A percentile compares a stretch with the other conserved stretches of the same genome.
Conservation (phyloP, 176 grass and related monocot species). For the Carex myosuroides region DNA sequence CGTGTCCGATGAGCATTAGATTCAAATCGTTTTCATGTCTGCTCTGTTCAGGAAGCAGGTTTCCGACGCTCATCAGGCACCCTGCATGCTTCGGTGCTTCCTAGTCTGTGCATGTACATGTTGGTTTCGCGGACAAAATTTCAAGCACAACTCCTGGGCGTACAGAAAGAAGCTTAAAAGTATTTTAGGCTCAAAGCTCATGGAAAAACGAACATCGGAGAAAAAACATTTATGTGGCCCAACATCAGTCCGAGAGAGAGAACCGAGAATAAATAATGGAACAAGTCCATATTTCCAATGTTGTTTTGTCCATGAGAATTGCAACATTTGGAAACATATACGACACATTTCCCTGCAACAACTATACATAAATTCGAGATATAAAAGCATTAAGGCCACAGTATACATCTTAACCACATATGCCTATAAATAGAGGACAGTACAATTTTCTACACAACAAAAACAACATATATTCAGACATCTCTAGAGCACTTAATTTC, state of each 20-base stretch:
- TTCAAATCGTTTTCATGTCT: too few species aligned
- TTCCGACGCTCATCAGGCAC: too few species aligned
- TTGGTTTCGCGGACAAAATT: too few species aligned
- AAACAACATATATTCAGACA: neutral
- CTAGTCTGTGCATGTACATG: too few species aligned
- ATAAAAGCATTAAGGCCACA: neutral
- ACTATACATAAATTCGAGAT: neutral
- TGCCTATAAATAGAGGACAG: neutral
- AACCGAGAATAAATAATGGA: neutral
- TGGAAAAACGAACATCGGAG: neutral
- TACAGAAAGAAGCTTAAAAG: neutral
- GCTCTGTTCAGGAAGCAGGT: too few species aligned
- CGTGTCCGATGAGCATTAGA: too few species aligned
- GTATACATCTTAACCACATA: neutral
- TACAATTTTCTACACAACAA: constrained; percentile 1
- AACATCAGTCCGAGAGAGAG: too few species aligned
- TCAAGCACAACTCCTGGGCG: neutral
- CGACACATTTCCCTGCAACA: too few species aligned
- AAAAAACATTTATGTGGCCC: too few species aligned
- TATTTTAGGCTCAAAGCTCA: neutral
- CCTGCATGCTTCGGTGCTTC: too few species aligned
- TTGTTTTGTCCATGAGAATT: neutral
- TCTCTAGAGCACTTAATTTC: neutral
- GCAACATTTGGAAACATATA: neutral
- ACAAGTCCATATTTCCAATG: neutral